phyloP scores from a whole-genome alignment of 1,284 basidiomycete genomes.

The Fomitopsis pinicola region DNA sequence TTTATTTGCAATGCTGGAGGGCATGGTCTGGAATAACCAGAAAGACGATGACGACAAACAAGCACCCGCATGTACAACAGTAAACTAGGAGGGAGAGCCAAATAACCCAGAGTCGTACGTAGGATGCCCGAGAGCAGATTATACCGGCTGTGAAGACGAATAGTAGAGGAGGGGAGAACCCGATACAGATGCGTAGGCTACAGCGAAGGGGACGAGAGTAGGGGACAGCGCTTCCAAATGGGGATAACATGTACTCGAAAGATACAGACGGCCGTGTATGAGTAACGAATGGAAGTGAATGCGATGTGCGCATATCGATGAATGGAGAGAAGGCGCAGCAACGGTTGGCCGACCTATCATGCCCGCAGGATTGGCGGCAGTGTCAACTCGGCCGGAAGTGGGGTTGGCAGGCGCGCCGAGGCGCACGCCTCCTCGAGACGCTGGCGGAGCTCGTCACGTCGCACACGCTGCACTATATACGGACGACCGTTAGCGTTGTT shows the following conservation, averaged over 20 bases:
- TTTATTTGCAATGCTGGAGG: background rate
- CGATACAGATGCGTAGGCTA: slow-evolving; percentile 8
- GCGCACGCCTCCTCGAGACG: slow-evolving; percentile 23
- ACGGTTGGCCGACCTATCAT: slow-evolving; percentile 1
- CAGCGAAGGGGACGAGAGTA: background rate
- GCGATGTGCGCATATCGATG: background rate
- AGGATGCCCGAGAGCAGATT: slow-evolving; percentile 1
- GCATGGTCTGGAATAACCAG: background rate
- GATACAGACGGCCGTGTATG: slow-evolving; percentile 1
- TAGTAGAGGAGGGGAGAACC: background rate
- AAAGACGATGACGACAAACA: background rate
- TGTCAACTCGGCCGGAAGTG: slow-evolving; percentile 21
- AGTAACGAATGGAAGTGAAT: background rate
- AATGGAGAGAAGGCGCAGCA: background rate
- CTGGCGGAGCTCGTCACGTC: slow-evolving; percentile 25
- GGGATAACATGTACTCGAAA: background rate
- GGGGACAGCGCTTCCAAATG: slow-evolving; percentile 1
- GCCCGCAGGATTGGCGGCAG: slow-evolving; percentile 23
- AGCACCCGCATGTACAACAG: background rate
- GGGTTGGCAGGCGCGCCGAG: slow-evolving; percentile 18
- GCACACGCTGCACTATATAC: slow-evolving; percentile 19
- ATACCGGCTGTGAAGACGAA: background rate
- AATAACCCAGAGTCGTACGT: slow-evolving; percentile 1
- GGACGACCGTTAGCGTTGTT: background rate
- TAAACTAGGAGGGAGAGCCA: background rate